Evolutionary conservation across 176 grass and related monocot species (phyloP).

Genomic region (Rhynchospora pubera): DNA sequence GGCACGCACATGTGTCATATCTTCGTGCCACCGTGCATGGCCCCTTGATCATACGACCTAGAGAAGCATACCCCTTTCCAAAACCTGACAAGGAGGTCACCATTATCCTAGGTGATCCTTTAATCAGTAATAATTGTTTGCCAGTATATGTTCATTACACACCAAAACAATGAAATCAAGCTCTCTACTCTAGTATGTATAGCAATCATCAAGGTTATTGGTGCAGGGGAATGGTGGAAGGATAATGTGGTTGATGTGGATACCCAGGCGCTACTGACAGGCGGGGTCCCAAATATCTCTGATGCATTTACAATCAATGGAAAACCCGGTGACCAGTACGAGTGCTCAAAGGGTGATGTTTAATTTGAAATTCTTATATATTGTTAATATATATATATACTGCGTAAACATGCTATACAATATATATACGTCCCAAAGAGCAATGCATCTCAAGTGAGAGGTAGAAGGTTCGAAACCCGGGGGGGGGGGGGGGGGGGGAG

Average conservation of each 20-base stretch:
- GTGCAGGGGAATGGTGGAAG: slow-evolving; percentile 50
- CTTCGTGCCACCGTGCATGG: slow-evolving; percentile 46
- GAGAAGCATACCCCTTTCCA: slow-evolving; percentile 36
- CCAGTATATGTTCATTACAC: neutral
- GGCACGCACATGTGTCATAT: slow-evolving; percentile 47
- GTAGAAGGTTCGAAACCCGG: no score
- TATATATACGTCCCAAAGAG: no score
- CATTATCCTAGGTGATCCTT: slow-evolving; percentile 32
- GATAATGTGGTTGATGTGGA: slow-evolving; percentile 39
- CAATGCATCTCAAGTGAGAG: no score
- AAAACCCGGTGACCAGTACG: slow-evolving; percentile 20
- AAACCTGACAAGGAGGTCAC: slow-evolving; percentile 35
- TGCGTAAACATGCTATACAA: neutral
- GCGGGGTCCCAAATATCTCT: slow-evolving; percentile 26
- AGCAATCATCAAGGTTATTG: no score
- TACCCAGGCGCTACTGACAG: slow-evolving; percentile 17
- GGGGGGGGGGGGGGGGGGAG: no score
- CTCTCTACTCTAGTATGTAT: neutral
- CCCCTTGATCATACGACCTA: slow-evolving; percentile 35
- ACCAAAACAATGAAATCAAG: neutral
- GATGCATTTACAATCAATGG: slow-evolving; percentile 56
- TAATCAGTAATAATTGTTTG: neutral
- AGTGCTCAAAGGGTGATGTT: slow-evolving; percentile 11
- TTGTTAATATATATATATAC: neutral
- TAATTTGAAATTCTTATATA: neutral